Evolutionary conservation across 495 filamentous ascomycete species (phyloP), one percentile per base, ranked within the genome.

Genomic region (Neurospora tetrasperma): DNA sequence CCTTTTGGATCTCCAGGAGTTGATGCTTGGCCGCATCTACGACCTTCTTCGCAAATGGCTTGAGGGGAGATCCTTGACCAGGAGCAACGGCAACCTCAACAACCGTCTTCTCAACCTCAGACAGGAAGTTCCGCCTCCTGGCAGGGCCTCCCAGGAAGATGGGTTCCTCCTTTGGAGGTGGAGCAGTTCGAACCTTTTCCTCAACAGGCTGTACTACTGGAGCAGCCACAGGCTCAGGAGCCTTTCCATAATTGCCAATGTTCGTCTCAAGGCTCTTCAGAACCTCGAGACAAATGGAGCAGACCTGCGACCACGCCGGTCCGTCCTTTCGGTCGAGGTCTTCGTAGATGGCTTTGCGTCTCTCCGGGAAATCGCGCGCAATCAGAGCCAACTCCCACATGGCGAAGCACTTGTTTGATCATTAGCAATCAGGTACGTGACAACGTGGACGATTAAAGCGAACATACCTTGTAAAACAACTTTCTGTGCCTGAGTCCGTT

Each of bases 381-480:
- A 98, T 96, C 72, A 91, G 86, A 40, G 87, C 86, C 23, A 98
- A 85, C 79, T 99, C 96, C 92, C 94, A 96, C 83, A 97, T 93
- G 35, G 96, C 95, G 79, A 95, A 95, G 5, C 88, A 83, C 83
- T 93, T 83, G 12, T 3, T 16, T 66, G 69, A 39, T 7, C 16
- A 71, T 83, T 75, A 83, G 79, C 74, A 38, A 69, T 27, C 35
- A 35, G 9, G 23, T n/a, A 3, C 18, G 14, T 12, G n/a, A 41
- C 16, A 27, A 11, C 39, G 12, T 40, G 12, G 41, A 27, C 42
- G 59, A 42, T 12, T 11, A 59, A 44, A 38, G 75, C 59, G 35
- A 72, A 78, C 83, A 76, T 84, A 87, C 90, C 82, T 82, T 87
- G 44, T 87, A 84, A n/a, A 88, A 77, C 48, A 88, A 82, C 74